phyloP scores from a whole-genome alignment of 148 eudicot genomes.

The Polygonum maritimum region DNA sequence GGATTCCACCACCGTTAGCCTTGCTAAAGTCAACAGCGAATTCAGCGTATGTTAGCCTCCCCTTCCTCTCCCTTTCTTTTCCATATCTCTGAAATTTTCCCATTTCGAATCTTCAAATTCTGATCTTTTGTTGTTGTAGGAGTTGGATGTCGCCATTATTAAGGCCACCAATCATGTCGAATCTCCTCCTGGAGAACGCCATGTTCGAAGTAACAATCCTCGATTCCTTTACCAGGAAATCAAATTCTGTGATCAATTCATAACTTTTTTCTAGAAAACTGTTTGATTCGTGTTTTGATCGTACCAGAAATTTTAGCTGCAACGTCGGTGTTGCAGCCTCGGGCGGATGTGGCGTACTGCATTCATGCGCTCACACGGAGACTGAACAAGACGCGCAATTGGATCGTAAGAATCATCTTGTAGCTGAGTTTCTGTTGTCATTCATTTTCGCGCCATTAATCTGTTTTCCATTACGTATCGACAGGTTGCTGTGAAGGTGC shows the following conservation, averaged over 20 bases:
- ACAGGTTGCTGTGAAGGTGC: conserved; percentile 85
- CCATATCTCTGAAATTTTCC: neutral
- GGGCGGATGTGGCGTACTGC: conserved; percentile 95
- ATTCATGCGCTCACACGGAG: conserved; percentile 80
- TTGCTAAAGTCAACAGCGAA: conserved; percentile 93
- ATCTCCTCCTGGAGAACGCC: conserved; percentile 78
- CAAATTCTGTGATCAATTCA: neutral
- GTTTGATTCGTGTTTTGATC: neutral
- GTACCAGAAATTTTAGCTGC: conserved; percentile 67
- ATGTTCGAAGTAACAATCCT: conserved; percentile 61
- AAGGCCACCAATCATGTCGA: conserved; percentile 95
- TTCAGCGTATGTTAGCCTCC: conserved; percentile 41
- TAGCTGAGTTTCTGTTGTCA: neutral
- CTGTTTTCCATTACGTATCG: neutral
- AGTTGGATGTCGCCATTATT: conserved; percentile 84
- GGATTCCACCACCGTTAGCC: conserved; percentile 88
- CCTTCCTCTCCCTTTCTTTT: neutral
- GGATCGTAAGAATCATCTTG: conserved; percentile 52
- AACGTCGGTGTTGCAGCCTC: conserved; percentile 61
- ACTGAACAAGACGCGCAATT: conserved; percentile 80
- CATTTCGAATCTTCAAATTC: neutral
- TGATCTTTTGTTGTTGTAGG: conserved; percentile 29
- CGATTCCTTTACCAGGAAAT: neutral
- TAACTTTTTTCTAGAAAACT: neutral
- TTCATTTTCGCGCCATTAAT: neutral